Percentiles rank a stretch among this genome's conserved stretches.
phyloP scores from a whole-genome alignment of 306 rosid genomes.

The Leucaena leucocephala region DNA sequence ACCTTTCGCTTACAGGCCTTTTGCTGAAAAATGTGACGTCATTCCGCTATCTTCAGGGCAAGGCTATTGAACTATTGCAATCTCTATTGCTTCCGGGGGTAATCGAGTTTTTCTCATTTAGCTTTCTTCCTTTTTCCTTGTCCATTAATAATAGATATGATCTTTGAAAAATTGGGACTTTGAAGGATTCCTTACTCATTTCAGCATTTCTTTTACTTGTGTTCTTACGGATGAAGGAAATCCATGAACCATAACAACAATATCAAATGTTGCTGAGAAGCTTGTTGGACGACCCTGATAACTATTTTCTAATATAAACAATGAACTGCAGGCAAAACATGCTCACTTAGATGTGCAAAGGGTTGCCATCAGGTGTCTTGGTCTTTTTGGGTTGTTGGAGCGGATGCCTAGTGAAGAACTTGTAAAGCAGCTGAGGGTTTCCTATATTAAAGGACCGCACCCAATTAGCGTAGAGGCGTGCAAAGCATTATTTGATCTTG shows the following conservation, averaged over 20 bases:
- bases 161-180: background rate
- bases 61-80: conserved; percentile 66
- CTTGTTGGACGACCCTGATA: conserved; percentile 21
- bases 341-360: conserved; percentile 86
- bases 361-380: conserved; percentile 85
- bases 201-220: background rate
- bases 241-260: conserved; percentile 18
- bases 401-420: conserved; percentile 73
- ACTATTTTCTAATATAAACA: background rate
- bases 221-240: background rate
- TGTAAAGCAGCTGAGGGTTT: conserved; percentile 69
- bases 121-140: background rate
- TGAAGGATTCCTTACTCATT: background rate
- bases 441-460: conserved; percentile 69
- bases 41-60: conserved; percentile 58
- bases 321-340: conserved; percentile 81
- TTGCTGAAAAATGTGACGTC: conserved; percentile 77
- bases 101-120: conserved; percentile 27
- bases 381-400: conserved; percentile 91
- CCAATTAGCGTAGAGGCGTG: conserved; percentile 70
- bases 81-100: conserved; percentile 92
- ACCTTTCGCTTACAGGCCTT: conserved; percentile 77
- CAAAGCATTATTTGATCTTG: conserved; percentile 82
- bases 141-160: background rate
- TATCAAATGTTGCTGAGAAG: conserved; percentile 16